Conservation (phyloP, 306 rosid species). For the Medicago ruthenica region DNA sequence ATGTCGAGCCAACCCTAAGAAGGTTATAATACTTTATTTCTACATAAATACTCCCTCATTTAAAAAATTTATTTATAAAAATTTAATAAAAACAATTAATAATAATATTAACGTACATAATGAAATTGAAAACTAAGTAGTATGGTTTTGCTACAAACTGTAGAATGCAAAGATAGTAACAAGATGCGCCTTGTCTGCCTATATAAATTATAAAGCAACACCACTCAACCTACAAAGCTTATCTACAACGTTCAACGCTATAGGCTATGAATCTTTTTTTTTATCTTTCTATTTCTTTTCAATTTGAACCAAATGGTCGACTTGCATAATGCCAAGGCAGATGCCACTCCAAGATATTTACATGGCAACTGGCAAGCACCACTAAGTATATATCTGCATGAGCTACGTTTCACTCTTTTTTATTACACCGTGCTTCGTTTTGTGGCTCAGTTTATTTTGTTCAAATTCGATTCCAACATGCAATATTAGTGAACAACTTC, state of each 20-base stretch:
- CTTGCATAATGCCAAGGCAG: conserved; percentile 41
- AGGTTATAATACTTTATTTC: no score
- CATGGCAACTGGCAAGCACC: conserved; percentile 49
- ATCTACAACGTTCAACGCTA: conserved; percentile 49
- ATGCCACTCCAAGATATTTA: conserved; percentile 45
- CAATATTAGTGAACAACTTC: conserved; percentile 9
- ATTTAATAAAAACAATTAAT: no score
- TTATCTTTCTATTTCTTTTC: no score
- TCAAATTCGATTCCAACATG: conserved; percentile 23
- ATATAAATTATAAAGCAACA: conserved; percentile 53
- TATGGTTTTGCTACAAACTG: conserved; percentile 57
- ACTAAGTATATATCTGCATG: conserved; percentile 24
- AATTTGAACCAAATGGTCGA: conserved; percentile 45
- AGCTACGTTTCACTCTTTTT: not conserved
- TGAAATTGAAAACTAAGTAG: conserved; percentile 27
- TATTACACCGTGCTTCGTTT: conserved; percentile 27
- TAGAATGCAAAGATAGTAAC: conserved; percentile 45
- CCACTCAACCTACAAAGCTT: conserved; percentile 57
- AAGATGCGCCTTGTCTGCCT: conserved; percentile 78
- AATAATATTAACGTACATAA: not conserved
- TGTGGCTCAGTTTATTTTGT: conserved; percentile 16
- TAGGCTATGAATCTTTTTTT: conserved; percentile 34
- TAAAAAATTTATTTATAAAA: no score
- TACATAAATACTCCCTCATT: no score
- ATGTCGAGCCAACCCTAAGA: no score